Conservation (phyloP, 352 stramenopile species). For the Phytophthora pinifolia region DNA sequence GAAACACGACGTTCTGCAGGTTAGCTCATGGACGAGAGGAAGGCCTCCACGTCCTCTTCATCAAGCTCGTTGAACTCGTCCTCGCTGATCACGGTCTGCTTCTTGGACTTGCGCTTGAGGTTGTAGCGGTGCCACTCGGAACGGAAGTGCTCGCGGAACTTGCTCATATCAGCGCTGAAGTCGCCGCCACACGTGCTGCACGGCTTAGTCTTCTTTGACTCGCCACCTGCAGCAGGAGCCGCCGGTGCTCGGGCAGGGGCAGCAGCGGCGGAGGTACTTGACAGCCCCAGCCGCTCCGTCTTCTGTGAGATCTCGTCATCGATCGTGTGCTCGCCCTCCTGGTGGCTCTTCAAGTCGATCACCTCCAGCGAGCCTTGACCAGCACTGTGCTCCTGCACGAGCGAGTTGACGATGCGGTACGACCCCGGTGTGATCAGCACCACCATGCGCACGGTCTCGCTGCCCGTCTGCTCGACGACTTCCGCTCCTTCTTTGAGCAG, state of each 20-base stretch:
- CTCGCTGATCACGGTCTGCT: conserved; percentile 70
- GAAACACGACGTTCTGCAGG: conserved; percentile 17
- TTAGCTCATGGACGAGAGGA: conserved; percentile 72
- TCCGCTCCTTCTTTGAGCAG: conserved; percentile 67
- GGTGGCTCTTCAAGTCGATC: conserved; percentile 91
- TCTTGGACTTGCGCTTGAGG: conserved; percentile 95
- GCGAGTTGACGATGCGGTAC: conserved; percentile 74
- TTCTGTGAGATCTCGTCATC: conserved; percentile 91
- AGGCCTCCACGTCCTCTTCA: conserved; percentile 53
- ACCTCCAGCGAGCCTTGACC: conserved; percentile 86
- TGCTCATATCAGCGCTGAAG: conserved; percentile 82
- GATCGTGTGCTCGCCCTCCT: conserved; percentile 91
- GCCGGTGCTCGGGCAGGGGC: conserved; percentile 3
- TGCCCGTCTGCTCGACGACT: conserved; percentile 63
- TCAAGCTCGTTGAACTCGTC: conserved; percentile 58
- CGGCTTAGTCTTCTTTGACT: conserved; percentile 54
- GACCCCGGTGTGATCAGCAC: conserved; percentile 75
- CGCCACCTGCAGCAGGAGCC: conserved; percentile 2
- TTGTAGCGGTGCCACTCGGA: conserved; percentile 98
- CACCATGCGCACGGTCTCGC: conserved; percentile 58
- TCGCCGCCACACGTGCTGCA: conserved; percentile 93
- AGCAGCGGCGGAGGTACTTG: conserved; percentile 18
- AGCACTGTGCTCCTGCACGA: conserved; percentile 62
- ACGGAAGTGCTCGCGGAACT: conserved; percentile 94
- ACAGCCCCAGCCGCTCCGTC: conserved; percentile 66